Conservation (phyloP, 768 basidiomycete species). For the Suillus lakei region DNA sequence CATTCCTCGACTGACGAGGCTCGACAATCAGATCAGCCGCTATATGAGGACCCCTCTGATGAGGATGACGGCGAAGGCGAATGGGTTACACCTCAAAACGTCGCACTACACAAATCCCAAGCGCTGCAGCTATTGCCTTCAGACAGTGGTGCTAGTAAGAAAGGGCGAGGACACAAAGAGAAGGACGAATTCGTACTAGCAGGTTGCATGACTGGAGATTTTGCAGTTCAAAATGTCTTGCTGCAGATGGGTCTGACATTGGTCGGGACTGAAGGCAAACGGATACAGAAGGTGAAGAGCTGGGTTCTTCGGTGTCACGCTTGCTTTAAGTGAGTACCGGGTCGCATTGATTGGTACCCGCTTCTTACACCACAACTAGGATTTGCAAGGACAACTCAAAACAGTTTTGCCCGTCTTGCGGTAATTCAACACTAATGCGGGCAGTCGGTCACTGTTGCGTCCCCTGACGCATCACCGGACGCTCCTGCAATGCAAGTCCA, state of each 20-base stretch:
- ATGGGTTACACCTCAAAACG: conserved; percentile 96
- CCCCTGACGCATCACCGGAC: conserved; percentile 61
- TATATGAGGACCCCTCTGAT: conserved; percentile 80
- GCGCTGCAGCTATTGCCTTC: conserved; percentile 83
- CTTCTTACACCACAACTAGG: conserved; percentile 45
- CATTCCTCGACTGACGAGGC: neutral
- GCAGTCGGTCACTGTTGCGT: conserved; percentile 87
- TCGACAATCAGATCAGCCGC: conserved; percentile 29
- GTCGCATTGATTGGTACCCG: neutral
- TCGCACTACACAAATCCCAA: conserved; percentile 82
- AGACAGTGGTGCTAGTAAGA: conserved; percentile 33
- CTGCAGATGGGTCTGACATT: conserved; percentile 93
- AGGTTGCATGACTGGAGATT: conserved; percentile 98
- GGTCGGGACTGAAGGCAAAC: conserved; percentile 88
- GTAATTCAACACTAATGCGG: conserved; percentile 88
- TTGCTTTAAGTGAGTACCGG: conserved; percentile 91
- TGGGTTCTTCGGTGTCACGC: conserved; percentile 98
- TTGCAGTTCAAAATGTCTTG: conserved; percentile 98
- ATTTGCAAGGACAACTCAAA: conserved; percentile 94
- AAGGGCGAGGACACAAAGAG: conserved; percentile 37
- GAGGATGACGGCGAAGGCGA: conserved; percentile 88
- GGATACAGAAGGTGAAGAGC: conserved; percentile 88
- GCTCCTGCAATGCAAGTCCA: conserved; percentile 83
- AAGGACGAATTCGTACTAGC: conserved; percentile 54
- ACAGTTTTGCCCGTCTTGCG: conserved; percentile 98